These are phyloP conservation scores for Syzygium grande DNA, from an alignment of 345 rosid genomes.

Conservation along the genomic window DNA sequence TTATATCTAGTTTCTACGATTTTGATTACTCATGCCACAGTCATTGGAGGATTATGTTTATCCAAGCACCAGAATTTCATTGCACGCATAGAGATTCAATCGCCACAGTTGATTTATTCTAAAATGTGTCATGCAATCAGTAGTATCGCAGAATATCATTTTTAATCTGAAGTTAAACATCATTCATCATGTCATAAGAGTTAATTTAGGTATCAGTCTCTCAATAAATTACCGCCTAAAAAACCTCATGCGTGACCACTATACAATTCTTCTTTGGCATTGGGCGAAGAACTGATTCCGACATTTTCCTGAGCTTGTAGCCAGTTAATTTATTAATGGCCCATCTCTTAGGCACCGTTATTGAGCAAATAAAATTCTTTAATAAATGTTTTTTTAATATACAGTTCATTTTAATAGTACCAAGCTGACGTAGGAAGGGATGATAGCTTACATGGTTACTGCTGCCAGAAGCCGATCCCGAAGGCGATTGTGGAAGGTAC, in stretches of 20 bases:
- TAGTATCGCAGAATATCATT: neutral
- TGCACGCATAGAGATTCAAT: neutral
- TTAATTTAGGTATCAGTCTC: neutral
- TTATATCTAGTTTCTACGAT: neutral
- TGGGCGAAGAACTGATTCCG: neutral
- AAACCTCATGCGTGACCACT: neutral
- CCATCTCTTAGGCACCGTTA: neutral
- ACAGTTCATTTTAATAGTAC: neutral
- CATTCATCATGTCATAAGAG: neutral
- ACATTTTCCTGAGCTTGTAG: neutral
- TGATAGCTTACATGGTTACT: constrained; percentile 31
- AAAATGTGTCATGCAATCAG: neutral
- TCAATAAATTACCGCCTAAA: neutral
- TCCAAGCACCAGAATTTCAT: neutral
- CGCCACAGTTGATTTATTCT: neutral
- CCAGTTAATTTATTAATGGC: neutral
- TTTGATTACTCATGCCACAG: neutral
- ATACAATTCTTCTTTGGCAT: neutral
- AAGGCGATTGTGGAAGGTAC: constrained; percentile 74
- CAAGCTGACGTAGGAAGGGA: neutral
- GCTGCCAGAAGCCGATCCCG: constrained; percentile 50
- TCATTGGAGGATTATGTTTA: neutral
- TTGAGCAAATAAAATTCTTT: neutral
- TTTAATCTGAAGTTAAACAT: neutral
- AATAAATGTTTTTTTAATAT: neutral